These are phyloP conservation scores for Rosa chinensis DNA, from an alignment of 306 rosid genomes.

Conservation along the genomic window DNA sequence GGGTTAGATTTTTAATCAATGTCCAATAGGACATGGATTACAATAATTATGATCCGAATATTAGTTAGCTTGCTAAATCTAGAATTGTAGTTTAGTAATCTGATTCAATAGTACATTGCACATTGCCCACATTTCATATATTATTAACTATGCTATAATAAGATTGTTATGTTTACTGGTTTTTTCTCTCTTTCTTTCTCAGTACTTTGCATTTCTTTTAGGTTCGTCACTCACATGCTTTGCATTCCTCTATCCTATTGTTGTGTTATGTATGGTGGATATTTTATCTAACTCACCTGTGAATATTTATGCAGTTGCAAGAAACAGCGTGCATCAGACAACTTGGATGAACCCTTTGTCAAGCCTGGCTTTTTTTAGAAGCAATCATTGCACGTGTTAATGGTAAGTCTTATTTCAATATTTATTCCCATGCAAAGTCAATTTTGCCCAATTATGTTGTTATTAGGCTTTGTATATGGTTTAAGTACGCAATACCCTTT, in stretches of 20 bases:
- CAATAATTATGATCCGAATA: too few species aligned
- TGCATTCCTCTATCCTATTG: conserved; percentile 11
- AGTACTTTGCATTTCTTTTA: not conserved
- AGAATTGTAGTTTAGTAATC: too few species aligned
- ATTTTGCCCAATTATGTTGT: not conserved
- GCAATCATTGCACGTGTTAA: conserved; percentile 90
- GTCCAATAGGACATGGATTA: too few species aligned
- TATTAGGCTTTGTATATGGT: not conserved
- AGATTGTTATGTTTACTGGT: too few species aligned
- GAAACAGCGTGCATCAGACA: conserved; percentile 86
- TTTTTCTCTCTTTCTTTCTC: not conserved
- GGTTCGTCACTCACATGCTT: not conserved
- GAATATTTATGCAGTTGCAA: conserved; percentile 61
- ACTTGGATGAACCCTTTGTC: conserved; percentile 67
- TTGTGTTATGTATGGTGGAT: conserved; percentile 8
- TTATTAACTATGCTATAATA: too few species aligned
- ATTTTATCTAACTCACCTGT: conserved; percentile 24
- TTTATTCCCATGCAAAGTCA: not conserved
- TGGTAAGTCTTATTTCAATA: conserved; percentile 52
- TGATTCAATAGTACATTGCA: too few species aligned
- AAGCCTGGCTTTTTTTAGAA: conserved; percentile 58
- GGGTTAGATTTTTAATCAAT: too few species aligned
- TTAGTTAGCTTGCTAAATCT: too few species aligned
- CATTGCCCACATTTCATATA: too few species aligned
- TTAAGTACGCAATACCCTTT: too few species aligned